These are phyloP conservation scores for Citrus glauca DNA, from an alignment of 345 rosid genomes.

Conservation along the genomic window DNA sequence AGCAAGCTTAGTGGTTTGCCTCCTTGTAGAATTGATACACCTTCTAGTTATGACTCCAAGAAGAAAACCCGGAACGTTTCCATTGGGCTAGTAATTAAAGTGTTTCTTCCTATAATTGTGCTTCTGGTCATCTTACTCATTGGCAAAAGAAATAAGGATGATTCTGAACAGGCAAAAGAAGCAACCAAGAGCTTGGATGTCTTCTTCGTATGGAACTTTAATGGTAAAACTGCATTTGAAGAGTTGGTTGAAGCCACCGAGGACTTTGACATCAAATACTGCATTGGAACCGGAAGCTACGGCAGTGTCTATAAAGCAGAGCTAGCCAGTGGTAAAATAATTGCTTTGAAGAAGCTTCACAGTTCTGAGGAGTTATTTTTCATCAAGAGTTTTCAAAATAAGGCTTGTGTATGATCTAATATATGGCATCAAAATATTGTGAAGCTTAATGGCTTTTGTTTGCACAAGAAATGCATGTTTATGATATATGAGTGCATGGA, in stretches of 20 bases:
- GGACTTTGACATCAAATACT: neutral
- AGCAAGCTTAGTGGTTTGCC: neutral
- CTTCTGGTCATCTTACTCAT: neutral
- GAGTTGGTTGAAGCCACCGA: neutral
- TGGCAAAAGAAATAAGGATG: neutral
- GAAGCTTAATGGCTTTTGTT: neutral
- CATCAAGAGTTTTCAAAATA: neutral
- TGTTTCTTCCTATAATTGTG: neutral
- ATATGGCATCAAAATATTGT: neutral
- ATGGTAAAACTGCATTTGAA: neutral
- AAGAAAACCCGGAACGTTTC: neutral
- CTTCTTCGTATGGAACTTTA: neutral
- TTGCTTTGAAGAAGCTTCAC: constrained; percentile 1
- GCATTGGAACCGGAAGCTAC: neutral
- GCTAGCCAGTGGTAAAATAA: neutral
- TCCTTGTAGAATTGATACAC: neutral
- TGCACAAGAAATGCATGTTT: neutral
- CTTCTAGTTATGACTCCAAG: neutral
- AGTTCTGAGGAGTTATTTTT: neutral
- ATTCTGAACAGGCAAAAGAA: neutral
- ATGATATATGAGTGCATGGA: neutral
- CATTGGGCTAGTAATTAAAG: neutral
- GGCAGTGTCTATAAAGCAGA: neutral
- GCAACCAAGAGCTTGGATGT: neutral
- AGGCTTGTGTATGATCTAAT: neutral